These are phyloP conservation scores for Athelia psychrophila DNA, from an alignment of 1,284 basidiomycete species.

Conservation along the genomic window DNA sequence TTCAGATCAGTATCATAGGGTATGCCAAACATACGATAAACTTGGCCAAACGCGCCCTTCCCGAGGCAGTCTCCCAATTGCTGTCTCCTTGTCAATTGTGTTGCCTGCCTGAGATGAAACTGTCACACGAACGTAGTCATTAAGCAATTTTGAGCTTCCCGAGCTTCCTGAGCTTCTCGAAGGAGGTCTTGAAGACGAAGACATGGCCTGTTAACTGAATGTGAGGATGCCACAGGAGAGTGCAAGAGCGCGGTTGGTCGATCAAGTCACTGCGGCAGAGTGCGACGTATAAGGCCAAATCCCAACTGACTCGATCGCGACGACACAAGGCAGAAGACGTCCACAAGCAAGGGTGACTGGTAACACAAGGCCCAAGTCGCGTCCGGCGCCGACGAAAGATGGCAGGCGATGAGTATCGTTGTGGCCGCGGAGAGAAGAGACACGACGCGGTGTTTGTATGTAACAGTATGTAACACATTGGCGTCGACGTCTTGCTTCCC, in stretches of 20 bases:
- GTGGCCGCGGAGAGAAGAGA: no score
- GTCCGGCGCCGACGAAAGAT: constrained; percentile 32
- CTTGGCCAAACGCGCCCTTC: constrained; percentile 93
- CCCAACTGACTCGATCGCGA: constrained; percentile 7
- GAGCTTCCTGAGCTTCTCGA: no score
- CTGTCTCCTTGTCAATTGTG: constrained; percentile 33
- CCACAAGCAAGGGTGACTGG: background rate
- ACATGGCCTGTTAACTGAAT: background rate
- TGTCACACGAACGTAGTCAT: constrained; percentile 4
- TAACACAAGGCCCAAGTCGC: constrained; percentile 24
- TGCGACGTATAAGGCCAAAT: background rate
- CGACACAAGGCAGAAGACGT: background rate
- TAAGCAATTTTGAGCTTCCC: constrained; percentile 2
- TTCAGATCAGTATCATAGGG: constrained; percentile 1
- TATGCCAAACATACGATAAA: constrained; percentile 70
- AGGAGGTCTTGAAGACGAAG: background rate
- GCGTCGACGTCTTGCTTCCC: background rate
- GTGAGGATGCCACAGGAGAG: background rate
- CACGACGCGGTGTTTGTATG: no score
- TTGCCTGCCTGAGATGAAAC: background rate
- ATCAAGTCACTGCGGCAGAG: background rate
- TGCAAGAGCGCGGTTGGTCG: background rate
- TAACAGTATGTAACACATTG: background rate
- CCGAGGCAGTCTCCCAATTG: constrained; percentile 95
- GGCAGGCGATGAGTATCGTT: no score